Base-by-base conservation (phyloP, 2,329 filamentous ascomycete genomes). In the Hortaea werneckii region DNA sequence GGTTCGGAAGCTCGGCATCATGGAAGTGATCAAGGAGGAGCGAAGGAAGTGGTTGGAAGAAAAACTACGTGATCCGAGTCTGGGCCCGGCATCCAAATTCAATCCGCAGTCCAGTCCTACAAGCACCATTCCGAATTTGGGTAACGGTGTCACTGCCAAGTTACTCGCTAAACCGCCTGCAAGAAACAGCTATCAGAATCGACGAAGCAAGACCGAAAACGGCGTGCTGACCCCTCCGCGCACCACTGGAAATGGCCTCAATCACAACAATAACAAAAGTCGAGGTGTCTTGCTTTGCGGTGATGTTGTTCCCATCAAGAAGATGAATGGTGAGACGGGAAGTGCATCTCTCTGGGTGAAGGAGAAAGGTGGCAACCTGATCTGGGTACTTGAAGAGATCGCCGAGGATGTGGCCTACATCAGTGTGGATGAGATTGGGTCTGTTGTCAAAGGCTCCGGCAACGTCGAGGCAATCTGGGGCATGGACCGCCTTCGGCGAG, bases 321-420 rank as follows among this genome's bases (percentile, higher is more conserved):
- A 96, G 67, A 80, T 92, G 50, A 95, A 98, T 58, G 92, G 92
- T 4, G 79, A 83, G 8, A 90, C 83, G 4, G 92, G 92, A 2
- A 89, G 92, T 47, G 92, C 92, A 34, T 96, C 89, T 66, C 71
- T 98, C 35, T 98, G 92, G 92, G 92, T 98, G 3, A 98, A 98
- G 70, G 92, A 98, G 66, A 98, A 98, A 67, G 79, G 83, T 41
- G 82, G 87, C 43, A 89, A 90, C 7, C 69, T 98, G 49, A 96
- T 98, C 49, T 98, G 92, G 92, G 92, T 98, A 6, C 69, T 98
- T 2, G 92, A 98, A 64, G 92, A 98, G 67, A 96, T 98, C 50
- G 87, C 90, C 45, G 92, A 98, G 66, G 89, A 98, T 62, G 82
- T 92, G 35, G 88, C 86, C 4, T 78, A 80, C 50, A 67, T 98